A percentile compares a stretch with the other conserved stretches of the same genome.
These are phyloP conservation scores for Diaporthe citri DNA, from an alignment of 2,329 filamentous ascomycete species.

Conservation along the genomic window DNA sequence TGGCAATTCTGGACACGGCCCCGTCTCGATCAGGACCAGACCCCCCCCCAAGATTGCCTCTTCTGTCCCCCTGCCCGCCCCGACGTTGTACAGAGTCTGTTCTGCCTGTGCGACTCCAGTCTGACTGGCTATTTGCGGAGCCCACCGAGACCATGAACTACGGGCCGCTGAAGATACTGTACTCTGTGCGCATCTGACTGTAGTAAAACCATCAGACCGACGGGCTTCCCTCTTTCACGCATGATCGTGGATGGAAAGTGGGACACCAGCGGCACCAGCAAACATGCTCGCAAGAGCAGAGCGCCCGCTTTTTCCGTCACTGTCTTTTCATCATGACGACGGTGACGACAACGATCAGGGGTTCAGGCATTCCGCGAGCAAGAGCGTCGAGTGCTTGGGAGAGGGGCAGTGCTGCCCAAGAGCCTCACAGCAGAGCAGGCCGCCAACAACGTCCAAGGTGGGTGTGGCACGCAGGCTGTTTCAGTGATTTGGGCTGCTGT, in stretches of 20 bases:
- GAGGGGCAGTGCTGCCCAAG: not conserved
- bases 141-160: not conserved
- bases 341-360: constrained; percentile 34
- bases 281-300: not conserved
- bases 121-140: not conserved
- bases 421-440: not conserved
- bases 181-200: not conserved
- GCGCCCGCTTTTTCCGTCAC: constrained; percentile 28
- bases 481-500: not conserved
- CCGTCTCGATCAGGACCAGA: constrained; percentile 12
- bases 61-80: not conserved
- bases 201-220: not conserved
- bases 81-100: not conserved
- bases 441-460: not conserved
- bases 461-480: constrained; percentile 1
- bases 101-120: not conserved
- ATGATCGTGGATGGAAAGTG: not conserved
- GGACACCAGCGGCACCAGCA: not conserved
- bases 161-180: not conserved
- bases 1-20: not conserved
- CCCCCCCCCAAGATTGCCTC: constrained; percentile 8
- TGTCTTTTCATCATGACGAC: constrained; percentile 32
- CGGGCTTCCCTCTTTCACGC: not conserved
- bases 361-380: not conserved
- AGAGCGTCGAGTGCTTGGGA: not conserved